Percentiles rank a stretch among this genome's conserved stretches.
These are phyloP conservation scores for Scortechinia acanthostroma DNA, from an alignment of 2,329 filamentous ascomycete species.

Conservation along the genomic window DNA sequence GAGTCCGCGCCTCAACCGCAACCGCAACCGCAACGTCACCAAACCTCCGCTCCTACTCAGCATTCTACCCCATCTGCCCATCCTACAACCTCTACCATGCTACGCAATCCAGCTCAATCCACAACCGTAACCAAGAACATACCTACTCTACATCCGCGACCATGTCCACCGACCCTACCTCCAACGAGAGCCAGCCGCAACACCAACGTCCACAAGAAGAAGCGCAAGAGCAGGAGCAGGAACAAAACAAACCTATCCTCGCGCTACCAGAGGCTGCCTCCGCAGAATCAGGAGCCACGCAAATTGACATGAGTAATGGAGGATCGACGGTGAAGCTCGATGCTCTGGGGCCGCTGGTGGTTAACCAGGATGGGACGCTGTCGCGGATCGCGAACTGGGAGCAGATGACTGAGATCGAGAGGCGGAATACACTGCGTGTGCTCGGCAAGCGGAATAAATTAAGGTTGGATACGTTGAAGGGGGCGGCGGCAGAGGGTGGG, in stretches of 20 bases:
- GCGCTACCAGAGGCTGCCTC: neutral
- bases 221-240: neutral
- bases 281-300: neutral
- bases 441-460: neutral
- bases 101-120: neutral
- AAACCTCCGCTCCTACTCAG: too few species aligned
- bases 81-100: neutral
- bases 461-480: neutral
- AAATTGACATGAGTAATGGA: neutral
- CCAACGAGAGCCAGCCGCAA: neutral
- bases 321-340: neutral
- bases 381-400: neutral
- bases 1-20: neutral
- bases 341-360: neutral
- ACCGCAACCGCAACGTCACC: neutral
- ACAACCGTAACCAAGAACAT: neutral
- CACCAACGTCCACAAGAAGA: neutral
- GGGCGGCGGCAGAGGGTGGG: neutral
- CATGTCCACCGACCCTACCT: too few species aligned
- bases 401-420: neutral
- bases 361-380: neutral
- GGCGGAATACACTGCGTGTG: neutral
- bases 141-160: too few species aligned
- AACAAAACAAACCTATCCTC: neutral
- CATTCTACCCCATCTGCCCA: neutral